phyloP scores from a whole-genome alignment of 73 alveolate genomes.

The Tetrahymena malaccensis region DNA sequence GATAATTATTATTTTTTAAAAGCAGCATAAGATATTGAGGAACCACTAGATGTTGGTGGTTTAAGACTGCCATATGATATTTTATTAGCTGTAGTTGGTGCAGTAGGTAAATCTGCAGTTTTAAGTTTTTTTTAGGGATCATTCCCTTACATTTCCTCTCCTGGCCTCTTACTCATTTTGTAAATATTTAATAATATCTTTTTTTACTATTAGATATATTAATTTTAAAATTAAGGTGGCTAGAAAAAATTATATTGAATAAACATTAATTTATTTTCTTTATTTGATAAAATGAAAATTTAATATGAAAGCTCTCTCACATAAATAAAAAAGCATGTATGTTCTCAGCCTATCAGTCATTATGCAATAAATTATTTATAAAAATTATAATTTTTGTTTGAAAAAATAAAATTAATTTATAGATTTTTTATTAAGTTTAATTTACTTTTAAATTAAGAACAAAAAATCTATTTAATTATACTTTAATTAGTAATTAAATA shows the following conservation, averaged over 20 bases:
- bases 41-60: neutral
- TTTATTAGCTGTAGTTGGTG: neutral
- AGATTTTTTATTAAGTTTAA: no score
- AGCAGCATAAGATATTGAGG: neutral
- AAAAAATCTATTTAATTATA: no score
- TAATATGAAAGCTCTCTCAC: neutral
- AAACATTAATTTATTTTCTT: no score
- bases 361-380: no score
- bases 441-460: no score
- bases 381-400: no score
- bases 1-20: neutral
- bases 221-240: neutral
- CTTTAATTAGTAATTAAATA: no score
- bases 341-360: no score
- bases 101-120: neutral
- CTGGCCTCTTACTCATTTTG: neutral
- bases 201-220: neutral
- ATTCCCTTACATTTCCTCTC: neutral
- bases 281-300: neutral
- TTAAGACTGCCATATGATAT: neutral
- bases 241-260: neutral
- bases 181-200: neutral
- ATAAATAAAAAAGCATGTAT: no score
- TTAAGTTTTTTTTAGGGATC: neutral
- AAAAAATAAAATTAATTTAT: no score